Evolutionary conservation across 805 yeast species (phyloP).

Genomic region (Candida nemodendra): DNA sequence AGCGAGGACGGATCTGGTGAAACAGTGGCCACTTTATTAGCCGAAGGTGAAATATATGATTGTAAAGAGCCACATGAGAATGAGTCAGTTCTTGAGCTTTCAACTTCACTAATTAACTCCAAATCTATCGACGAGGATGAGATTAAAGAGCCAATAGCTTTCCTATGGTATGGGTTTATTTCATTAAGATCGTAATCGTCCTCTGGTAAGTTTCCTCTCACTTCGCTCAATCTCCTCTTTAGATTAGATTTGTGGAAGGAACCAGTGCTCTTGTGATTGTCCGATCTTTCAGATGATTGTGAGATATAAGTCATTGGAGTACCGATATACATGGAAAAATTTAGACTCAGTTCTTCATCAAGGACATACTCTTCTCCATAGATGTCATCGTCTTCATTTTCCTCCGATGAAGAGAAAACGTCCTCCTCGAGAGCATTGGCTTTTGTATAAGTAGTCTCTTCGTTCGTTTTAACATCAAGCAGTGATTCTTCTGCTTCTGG

Average conservation of each 20-base stretch:
- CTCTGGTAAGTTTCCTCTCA: neutral
- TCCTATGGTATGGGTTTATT: neutral
- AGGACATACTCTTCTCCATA: constrained; percentile 22
- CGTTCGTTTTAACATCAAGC: neutral
- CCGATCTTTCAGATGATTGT: neutral
- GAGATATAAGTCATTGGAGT: neutral
- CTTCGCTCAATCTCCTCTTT: neutral
- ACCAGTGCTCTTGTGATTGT: neutral
- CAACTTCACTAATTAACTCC: neutral
- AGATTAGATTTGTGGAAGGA: neutral
- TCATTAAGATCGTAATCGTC: neutral
- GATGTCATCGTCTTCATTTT: constrained; percentile 11
- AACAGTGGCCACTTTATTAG: neutral
- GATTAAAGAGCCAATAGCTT: too few species aligned
- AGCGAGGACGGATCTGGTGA: neutral
- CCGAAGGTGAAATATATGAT: neutral
- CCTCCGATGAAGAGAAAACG: constrained; percentile 11
- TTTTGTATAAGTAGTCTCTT: neutral
- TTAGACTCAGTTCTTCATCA: constrained; percentile 23
- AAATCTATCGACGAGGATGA: neutral
- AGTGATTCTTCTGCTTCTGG: neutral
- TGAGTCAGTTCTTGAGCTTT: neutral
- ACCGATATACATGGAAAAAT: constrained; percentile 12
- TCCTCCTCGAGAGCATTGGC: constrained; percentile 6
- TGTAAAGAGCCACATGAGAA: too few species aligned